Conservation (phyloP, 2,329 filamentous ascomycete genomes). For the Zalaria sp. region DNA sequence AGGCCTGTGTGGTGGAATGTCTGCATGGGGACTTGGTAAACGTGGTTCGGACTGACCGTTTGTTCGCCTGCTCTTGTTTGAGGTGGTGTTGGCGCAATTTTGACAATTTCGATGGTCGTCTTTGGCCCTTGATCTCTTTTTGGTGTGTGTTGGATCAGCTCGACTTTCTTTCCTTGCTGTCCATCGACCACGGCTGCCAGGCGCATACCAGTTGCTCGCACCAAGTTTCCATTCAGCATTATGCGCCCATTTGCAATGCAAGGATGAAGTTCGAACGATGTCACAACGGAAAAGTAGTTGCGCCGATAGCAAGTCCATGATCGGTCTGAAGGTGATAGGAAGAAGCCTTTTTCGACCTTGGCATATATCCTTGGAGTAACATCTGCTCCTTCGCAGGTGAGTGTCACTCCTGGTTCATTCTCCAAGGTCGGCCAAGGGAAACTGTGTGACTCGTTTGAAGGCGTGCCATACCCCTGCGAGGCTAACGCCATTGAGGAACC, state of each 20-base stretch:
- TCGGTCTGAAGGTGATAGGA: slow-evolving; percentile 49
- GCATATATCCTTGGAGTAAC: slow-evolving; percentile 64
- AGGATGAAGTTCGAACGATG: slow-evolving; percentile 60
- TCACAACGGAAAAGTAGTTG: slow-evolving; percentile 81
- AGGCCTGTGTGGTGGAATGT: slow-evolving; percentile 22
- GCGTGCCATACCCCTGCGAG: slow-evolving; percentile 11
- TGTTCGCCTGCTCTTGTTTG: slow-evolving; percentile 24
- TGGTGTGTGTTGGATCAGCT: slow-evolving; percentile 79
- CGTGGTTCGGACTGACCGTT: slow-evolving; percentile 22
- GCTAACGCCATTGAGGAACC: slow-evolving; percentile 14
- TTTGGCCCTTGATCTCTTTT: slow-evolving; percentile 84
- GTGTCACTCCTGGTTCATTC: slow-evolving; percentile 36
- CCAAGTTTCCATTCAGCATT: slow-evolving; percentile 43
- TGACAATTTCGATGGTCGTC: slow-evolving; percentile 54
- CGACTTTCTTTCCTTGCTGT: slow-evolving; percentile 60
- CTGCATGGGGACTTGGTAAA: slow-evolving; percentile 19
- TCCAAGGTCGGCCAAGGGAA: slow-evolving; percentile 33
- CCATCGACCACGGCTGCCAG: slow-evolving; percentile 75
- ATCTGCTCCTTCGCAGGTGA: slow-evolving; percentile 44
- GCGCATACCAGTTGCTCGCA: slow-evolving; percentile 66
- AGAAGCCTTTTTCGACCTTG: slow-evolving; percentile 82
- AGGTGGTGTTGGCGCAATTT: slow-evolving; percentile 51
- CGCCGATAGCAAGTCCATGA: slow-evolving; percentile 89
- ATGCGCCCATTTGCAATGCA: slow-evolving; percentile 41
- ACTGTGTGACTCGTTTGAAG: slow-evolving; percentile 16